Evolutionary conservation across 768 basidiomycete species (phyloP), one percentile per base, ranked within the genome.

Genomic region (Leucocoprinus leucothites): DNA sequence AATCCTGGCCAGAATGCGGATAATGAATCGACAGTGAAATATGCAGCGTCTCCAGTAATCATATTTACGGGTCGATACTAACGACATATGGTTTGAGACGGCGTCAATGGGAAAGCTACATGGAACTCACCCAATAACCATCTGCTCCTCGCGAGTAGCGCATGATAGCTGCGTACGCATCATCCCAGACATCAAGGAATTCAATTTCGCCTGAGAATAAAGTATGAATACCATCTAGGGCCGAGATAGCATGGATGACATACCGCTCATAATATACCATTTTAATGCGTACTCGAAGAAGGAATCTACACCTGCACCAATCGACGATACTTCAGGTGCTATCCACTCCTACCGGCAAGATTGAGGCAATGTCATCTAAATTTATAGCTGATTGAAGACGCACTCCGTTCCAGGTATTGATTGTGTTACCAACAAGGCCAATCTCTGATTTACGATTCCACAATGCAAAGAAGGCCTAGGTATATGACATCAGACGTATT

Each of bases 1-100:
- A 98, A 75, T 19, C 95, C 97, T n/a, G 96, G 93, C 85, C 95
- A 94, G 68, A 98, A 99, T 1, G 97, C 94, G 1, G 94, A 92
- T 14, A 99, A 73, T 1, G 94, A 97, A 67, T 99, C 97, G n/a
- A 96, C 75, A n/a, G 86, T 88, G 43, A 78, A 72, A 64, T 86
- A 91, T 6, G 85, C 77, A 4, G 84, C 74, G 57, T 91, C 86
- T 18, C 95, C 93, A 25, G 74, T 82, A 48, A 82, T 72, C 71
- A 94, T 89, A 56, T 91, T 84, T n/a, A 94, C 84, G 21, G 80
- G 84, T 43, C 91, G 89, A 74, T 87, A 98, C 95, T 97, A 47
- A 35, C 24, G 35, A 31, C 13, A 50, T 28, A 53, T 41, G n/a
- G n/a, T n/a, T n/a, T 31, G 25, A 51, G 1, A 43, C 45, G 2